phyloP scores from a whole-genome alignment of 805 yeast genomes.

The Candida wancherniae region DNA sequence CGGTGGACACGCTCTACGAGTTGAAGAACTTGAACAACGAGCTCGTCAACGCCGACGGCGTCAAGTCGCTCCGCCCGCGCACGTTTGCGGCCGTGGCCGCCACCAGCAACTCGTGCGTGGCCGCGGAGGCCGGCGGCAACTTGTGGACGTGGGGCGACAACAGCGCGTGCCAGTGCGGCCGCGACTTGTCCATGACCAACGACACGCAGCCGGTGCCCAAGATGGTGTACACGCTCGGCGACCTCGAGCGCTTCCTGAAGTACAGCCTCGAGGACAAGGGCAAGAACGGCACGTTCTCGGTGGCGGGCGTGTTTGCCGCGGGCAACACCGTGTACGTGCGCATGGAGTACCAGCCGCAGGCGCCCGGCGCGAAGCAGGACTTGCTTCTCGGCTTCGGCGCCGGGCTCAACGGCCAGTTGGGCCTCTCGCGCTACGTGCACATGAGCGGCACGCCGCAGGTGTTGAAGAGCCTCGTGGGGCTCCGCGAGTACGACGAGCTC shows the following conservation, averaged over 20 bases:
- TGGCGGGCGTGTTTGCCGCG: constrained; percentile 60
- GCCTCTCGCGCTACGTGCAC: constrained; percentile 71
- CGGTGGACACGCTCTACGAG: constrained; percentile 35
- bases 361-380: constrained; percentile 16
- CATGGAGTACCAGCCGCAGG: constrained; percentile 20
- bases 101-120: constrained; percentile 72
- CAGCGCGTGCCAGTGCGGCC: constrained; percentile 78
- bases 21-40: constrained; percentile 54
- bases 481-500: constrained; percentile 15
- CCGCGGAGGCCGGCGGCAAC: constrained; percentile 58
- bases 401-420: constrained; percentile 83
- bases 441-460: constrained; percentile 64
- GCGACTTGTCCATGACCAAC: constrained; percentile 58
- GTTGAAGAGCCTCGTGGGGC: constrained; percentile 26
- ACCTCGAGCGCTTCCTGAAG: constrained; percentile 29
- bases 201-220: constrained; percentile 71
- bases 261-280: constrained; percentile 12
- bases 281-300: constrained; percentile 16
- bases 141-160: constrained; percentile 88
- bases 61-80: constrained; percentile 34
- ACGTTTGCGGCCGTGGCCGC: constrained; percentile 57
- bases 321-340: constrained; percentile 48
- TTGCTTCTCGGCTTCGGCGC: constrained; percentile 67
- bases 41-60: constrained; percentile 18
- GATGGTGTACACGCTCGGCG: constrained; percentile 26